Evolutionary conservation across 768 basidiomycete species (phyloP).

Genomic region (Aureoboletus auriporus): DNA sequence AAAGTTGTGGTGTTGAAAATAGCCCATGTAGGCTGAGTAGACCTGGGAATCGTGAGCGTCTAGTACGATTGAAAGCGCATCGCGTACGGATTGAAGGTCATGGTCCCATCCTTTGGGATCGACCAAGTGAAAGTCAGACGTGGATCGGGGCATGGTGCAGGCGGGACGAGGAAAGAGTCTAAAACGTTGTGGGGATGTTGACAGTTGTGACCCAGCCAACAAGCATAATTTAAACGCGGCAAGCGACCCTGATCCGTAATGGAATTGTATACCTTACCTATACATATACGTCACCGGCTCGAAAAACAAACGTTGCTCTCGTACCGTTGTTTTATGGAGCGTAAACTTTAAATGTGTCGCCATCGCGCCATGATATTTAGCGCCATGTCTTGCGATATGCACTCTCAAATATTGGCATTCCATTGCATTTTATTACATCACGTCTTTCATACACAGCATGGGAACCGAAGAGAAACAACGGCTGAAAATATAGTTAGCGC

Average conservation of each 20-base stretch:
- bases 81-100: constrained; percentile 68
- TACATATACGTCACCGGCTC: not conserved
- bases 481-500: constrained; percentile 14
- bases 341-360: too few species aligned
- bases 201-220: not conserved
- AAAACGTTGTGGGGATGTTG: too few species aligned
- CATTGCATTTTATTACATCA: too few species aligned
- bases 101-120: constrained; percentile 78
- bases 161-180: not conserved
- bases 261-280: too few species aligned
- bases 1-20: constrained; percentile 68
- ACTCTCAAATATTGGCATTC: too few species aligned
- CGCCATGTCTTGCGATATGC: too few species aligned
- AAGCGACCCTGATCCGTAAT: too few species aligned
- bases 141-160: constrained; percentile 17
- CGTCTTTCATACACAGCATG: too few species aligned
- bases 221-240: too few species aligned
- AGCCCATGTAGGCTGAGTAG: constrained; percentile 75
- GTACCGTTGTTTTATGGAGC: too few species aligned
- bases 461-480: too few species aligned
- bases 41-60: constrained; percentile 29
- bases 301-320: not conserved
- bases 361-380: too few species aligned
- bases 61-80: constrained; percentile 4
- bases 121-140: constrained; percentile 71